Evolutionary conservation across 2,329 filamentous ascomycete species (phyloP).

Genomic region (Stachybotrys echinatus): DNA sequence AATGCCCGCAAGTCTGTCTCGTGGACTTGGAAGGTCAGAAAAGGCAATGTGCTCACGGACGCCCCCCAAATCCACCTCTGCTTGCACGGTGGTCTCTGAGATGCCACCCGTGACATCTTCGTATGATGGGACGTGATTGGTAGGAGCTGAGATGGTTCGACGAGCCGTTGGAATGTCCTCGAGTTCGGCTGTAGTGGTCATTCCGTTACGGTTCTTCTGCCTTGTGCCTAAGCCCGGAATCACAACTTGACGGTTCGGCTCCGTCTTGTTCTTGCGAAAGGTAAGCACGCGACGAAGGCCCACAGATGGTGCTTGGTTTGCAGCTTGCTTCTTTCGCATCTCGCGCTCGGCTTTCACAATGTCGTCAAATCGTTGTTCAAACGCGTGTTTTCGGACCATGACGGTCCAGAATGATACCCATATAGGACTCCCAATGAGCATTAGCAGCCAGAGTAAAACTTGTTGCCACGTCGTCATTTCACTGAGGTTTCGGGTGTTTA

Average conservation of each 20-base stretch:
- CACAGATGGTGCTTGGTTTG: slow-evolving; percentile 1
- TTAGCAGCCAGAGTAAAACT: slow-evolving; percentile 56
- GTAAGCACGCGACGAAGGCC: slow-evolving; percentile 12
- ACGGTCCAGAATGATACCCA: slow-evolving; percentile 63
- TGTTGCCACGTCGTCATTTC: slow-evolving; percentile 65
- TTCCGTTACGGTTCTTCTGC: slow-evolving; percentile 7
- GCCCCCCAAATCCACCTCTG: neutral
- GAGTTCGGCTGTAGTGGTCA: slow-evolving; percentile 6
- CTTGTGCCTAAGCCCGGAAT: slow-evolving; percentile 13
- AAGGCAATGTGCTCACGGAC: slow-evolving; percentile 1
- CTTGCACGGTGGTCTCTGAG: slow-evolving; percentile 12
- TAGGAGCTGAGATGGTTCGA: slow-evolving; percentile 13
- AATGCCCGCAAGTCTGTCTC: neutral
- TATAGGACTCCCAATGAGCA: slow-evolving; percentile 62
- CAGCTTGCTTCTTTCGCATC: slow-evolving; percentile 13
- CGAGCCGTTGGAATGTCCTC: slow-evolving; percentile 6
- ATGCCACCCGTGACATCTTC: slow-evolving; percentile 15
- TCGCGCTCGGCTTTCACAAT: slow-evolving; percentile 39
- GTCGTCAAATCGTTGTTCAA: slow-evolving; percentile 54
- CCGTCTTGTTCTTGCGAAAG: slow-evolving; percentile 13
- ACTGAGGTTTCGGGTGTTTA: slow-evolving; percentile 63
- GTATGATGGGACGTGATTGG: slow-evolving; percentile 9
- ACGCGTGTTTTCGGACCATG: slow-evolving; percentile 52
- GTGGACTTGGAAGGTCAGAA: neutral
- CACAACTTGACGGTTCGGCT: slow-evolving; percentile 6